Conservation (phyloP, 1,284 basidiomycete species). For the Fomitopsis schrenkii region DNA sequence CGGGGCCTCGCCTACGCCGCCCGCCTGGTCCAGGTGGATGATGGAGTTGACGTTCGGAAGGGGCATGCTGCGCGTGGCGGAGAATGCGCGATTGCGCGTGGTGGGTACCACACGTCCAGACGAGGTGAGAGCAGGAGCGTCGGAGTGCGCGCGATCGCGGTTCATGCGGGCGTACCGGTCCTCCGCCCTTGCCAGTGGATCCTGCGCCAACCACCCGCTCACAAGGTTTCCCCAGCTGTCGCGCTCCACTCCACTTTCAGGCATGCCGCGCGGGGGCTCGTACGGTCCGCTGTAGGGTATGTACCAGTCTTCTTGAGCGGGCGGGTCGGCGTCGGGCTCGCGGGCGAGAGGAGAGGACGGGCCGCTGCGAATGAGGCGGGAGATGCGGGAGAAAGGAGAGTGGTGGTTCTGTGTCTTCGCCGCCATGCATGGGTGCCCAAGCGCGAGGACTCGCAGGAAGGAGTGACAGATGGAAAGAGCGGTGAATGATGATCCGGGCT, state of each 20-base stretch:
- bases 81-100: slow-evolving; percentile 2
- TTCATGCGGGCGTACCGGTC: slow-evolving; percentile 12
- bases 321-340: slow-evolving; percentile 9
- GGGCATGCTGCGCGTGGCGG: slow-evolving; percentile 7
- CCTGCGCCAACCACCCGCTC: slow-evolving; percentile 32
- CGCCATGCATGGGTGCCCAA: slow-evolving; percentile 16
- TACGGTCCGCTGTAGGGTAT: slow-evolving; percentile 62
- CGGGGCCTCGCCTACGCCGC: slow-evolving; percentile 61
- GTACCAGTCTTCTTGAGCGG: slow-evolving; percentile 49
- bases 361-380: slow-evolving; percentile 25
- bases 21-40: slow-evolving; percentile 38
- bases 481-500: slow-evolving; percentile 7
- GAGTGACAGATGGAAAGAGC: slow-evolving; percentile 11
- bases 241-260: slow-evolving; percentile 26
- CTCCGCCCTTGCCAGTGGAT: slow-evolving; percentile 7
- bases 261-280: slow-evolving; percentile 35
- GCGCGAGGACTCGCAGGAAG: neutral
- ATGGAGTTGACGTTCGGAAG: slow-evolving; percentile 35
- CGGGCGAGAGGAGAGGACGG: slow-evolving; percentile 18
- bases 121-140: slow-evolving; percentile 18
- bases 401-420: slow-evolving; percentile 21
- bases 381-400: slow-evolving; percentile 32
- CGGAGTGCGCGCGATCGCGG: slow-evolving; percentile 23
- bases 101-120: slow-evolving; percentile 2
- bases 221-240: slow-evolving; percentile 50